A percentile compares a stretch with the other conserved stretches of the same genome.
Evolutionary conservation across 2,329 filamentous ascomycete genomes (phyloP).

Genomic region (Onygena corvina): DNA sequence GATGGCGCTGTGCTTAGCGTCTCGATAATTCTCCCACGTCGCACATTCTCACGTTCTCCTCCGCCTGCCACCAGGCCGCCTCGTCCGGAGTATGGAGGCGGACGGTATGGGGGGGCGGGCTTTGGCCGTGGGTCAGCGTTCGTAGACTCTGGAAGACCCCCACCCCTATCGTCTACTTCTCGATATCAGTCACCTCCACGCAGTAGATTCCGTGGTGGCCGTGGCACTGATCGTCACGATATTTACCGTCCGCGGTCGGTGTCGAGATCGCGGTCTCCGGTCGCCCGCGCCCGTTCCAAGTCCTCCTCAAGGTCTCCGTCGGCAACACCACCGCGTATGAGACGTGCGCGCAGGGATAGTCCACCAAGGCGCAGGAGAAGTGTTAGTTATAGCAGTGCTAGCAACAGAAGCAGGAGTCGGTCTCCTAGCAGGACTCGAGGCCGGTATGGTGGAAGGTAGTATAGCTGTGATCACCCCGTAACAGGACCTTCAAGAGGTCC

Average conservation of each 20-base stretch:
- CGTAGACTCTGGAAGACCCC: slow-evolving; percentile 1
- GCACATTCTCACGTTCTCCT: slow-evolving; percentile 69
- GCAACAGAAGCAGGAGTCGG: slow-evolving; percentile 38
- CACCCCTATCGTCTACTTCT: slow-evolving; percentile 18
- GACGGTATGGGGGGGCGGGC: slow-evolving; percentile 13
- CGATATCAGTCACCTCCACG: slow-evolving; percentile 23
- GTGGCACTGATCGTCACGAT: slow-evolving; percentile 29
- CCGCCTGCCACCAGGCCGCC: slow-evolving; percentile 48
- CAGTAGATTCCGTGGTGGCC: slow-evolving; percentile 25
- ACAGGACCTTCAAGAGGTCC: not conserved
- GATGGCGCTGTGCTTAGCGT: slow-evolving; percentile 75
- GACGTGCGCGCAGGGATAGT: slow-evolving; percentile 26
- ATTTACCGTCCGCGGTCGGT: slow-evolving; percentile 50
- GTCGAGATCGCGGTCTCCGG: slow-evolving; percentile 37
- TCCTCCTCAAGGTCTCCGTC: slow-evolving; percentile 25
- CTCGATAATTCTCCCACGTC: slow-evolving; percentile 73
- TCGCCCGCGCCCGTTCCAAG: slow-evolving; percentile 22
- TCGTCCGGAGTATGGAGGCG: slow-evolving; percentile 11
- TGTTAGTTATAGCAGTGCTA: slow-evolving; percentile 47
- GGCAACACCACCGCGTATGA: slow-evolving; percentile 29
- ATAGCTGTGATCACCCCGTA: too few species aligned
- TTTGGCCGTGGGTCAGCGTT: slow-evolving; percentile 16
- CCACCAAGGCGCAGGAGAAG: slow-evolving; percentile 40
- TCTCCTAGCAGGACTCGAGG: slow-evolving; percentile 36
- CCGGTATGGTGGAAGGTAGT: slow-evolving; percentile 20